Evolutionary conservation across 1,139 yeast genomes (phyloP).

Genomic region (Sugiyamaella xylanicola): DNA sequence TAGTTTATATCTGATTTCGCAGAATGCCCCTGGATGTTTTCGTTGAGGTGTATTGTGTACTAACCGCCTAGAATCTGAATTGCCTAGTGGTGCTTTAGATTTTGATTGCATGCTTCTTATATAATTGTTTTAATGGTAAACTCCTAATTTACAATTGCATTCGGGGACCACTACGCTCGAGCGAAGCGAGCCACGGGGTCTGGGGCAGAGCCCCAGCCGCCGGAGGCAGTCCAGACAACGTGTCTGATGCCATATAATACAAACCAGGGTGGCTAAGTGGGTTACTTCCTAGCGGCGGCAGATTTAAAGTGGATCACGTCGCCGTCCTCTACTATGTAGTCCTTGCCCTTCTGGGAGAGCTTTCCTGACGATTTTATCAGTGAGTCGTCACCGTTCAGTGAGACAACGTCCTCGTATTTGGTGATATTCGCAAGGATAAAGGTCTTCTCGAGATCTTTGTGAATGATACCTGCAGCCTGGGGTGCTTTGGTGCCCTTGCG

Average conservation of each 20-base stretch:
- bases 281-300: conserved; percentile 23
- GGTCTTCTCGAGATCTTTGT: conserved; percentile 74
- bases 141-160: no score
- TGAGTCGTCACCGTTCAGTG: conserved; percentile 38
- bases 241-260: no score
- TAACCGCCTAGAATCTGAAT: not conserved
- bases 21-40: not conserved
- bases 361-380: conserved; percentile 37
- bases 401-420: conserved; percentile 39
- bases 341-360: conserved; percentile 56
- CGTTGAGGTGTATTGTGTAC: no score
- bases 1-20: conserved; percentile 25
- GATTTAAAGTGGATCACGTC: conserved; percentile 65
- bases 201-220: not conserved
- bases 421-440: conserved; percentile 78
- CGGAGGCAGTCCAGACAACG: not conserved
- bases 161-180: not conserved
- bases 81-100: no score
- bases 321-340: conserved; percentile 73
- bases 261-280: no score
- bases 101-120: no score
- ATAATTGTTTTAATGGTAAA: no score
- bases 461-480: conserved; percentile 84
- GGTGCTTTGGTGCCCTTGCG: conserved; percentile 69
- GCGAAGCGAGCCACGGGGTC: not conserved